Conservation (phyloP, 306 rosid genomes). For the Calophaca sinica region DNA sequence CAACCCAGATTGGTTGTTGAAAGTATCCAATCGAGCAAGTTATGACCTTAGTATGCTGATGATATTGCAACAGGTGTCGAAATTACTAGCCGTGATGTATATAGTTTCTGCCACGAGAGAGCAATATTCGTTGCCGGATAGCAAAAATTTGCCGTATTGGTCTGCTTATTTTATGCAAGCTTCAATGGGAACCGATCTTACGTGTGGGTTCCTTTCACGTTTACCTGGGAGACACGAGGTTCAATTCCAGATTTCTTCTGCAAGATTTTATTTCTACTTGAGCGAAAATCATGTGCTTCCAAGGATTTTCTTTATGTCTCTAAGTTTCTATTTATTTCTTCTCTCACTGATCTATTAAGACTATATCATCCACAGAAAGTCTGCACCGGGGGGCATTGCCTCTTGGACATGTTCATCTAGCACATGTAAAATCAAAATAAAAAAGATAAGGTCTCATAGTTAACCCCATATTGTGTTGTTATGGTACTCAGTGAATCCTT, state of each 20-base stretch:
- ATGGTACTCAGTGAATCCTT: too few species aligned
- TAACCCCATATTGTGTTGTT: too few species aligned
- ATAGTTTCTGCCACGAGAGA: conserved; percentile 63
- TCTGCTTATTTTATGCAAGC: conserved; percentile 91
- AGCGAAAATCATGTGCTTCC: too few species aligned
- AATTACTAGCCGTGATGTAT: conserved; percentile 70
- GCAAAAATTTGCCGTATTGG: conserved; percentile 66
- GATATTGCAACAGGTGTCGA: conserved; percentile 67
- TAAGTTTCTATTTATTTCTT: too few species aligned
- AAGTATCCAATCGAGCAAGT: conserved; percentile 19
- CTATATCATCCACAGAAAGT: too few species aligned
- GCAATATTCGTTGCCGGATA: conserved; percentile 60
- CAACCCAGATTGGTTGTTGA: too few species aligned
- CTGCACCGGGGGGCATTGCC: too few species aligned
- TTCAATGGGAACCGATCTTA: conserved; percentile 79
- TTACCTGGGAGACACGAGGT: conserved; percentile 45
- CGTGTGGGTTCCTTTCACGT: conserved; percentile 58
- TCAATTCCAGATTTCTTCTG: conserved; percentile 42
- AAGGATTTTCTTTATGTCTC: background rate
- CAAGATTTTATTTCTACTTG: conserved; percentile 2
- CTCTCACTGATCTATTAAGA: too few species aligned
- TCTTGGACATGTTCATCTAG: too few species aligned
- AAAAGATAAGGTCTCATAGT: too few species aligned
- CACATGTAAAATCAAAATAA: too few species aligned
- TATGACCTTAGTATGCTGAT: conserved; percentile 41